phyloP scores from a whole-genome alignment of 805 yeast species.

The Scheffersomyces stipitis region DNA sequence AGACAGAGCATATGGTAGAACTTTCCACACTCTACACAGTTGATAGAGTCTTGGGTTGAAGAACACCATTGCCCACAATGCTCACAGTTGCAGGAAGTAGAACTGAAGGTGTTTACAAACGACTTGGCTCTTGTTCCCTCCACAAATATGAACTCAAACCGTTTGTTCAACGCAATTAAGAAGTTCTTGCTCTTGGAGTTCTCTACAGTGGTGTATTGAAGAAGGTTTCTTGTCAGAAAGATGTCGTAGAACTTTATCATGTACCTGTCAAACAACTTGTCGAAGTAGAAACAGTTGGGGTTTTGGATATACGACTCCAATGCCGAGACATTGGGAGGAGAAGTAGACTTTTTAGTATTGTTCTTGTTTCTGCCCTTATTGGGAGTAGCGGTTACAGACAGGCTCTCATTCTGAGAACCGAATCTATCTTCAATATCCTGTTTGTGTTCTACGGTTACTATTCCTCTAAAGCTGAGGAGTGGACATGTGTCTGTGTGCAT shows the following conservation, averaged over 20 bases:
- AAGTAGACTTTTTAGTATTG: constrained; percentile 1
- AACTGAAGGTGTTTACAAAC: constrained; percentile 59
- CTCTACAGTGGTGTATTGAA: constrained; percentile 24
- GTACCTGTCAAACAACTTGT: constrained; percentile 80
- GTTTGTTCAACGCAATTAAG: constrained; percentile 58
- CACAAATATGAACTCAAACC: constrained; percentile 72
- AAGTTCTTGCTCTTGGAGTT: constrained; percentile 60
- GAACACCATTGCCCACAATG: constrained; percentile 86
- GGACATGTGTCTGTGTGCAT: constrained; percentile 88
- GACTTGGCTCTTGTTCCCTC: constrained; percentile 68
- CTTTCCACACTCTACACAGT: constrained; percentile 74
- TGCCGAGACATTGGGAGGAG: constrained; percentile 11
- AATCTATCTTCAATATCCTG: constrained; percentile 56
- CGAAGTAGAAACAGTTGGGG: constrained; percentile 81
- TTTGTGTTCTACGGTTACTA: constrained; percentile 66
- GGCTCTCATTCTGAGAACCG: constrained; percentile 1
- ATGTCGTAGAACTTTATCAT: constrained; percentile 82
- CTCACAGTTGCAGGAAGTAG: constrained; percentile 56
- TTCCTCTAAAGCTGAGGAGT: constrained; percentile 69
- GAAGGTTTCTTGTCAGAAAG: constrained; percentile 56
- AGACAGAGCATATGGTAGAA: constrained; percentile 80
- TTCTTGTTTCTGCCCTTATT: not conserved
- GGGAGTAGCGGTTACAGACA: not conserved
- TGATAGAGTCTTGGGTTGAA: constrained; percentile 61
- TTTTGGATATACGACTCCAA: constrained; percentile 52